These are phyloP conservation scores for Umbelopsis sp. DNA, from an alignment of 371 early-diverging fungal species.

Conservation along the genomic window DNA sequence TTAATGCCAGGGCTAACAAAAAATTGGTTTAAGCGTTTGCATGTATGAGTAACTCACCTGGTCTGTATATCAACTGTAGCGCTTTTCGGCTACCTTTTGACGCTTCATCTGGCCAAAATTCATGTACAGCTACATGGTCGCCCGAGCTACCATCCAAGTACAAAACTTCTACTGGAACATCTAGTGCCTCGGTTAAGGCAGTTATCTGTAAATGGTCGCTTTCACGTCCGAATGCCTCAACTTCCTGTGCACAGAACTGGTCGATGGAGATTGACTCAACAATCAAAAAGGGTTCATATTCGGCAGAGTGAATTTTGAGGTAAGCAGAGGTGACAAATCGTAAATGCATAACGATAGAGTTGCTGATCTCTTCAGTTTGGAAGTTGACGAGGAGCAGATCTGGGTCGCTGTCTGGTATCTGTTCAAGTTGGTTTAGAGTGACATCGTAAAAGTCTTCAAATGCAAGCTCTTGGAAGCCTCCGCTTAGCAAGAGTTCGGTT, in stretches of 20 bases:
- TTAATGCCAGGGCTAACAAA: too few species aligned
- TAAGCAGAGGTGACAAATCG: slow-evolving; percentile 71
- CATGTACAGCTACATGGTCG: slow-evolving; percentile 55
- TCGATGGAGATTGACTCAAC: slow-evolving; percentile 65
- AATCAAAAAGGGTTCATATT: slow-evolving; percentile 69
- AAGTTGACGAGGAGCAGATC: slow-evolving; percentile 57
- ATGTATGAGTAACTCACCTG: slow-evolving; percentile 31
- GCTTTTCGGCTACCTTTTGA: slow-evolving; percentile 31
- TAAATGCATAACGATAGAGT: slow-evolving; percentile 70
- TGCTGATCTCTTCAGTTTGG: slow-evolving; percentile 66
- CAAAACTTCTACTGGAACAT: slow-evolving; percentile 62
- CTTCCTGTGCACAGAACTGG: slow-evolving; percentile 64
- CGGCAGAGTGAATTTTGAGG: slow-evolving; percentile 63
- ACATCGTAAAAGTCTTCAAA: slow-evolving; percentile 69
- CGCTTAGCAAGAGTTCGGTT: slow-evolving; percentile 48
- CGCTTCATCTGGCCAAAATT: slow-evolving; percentile 51
- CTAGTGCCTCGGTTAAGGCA: slow-evolving; percentile 62
- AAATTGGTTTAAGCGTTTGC: background rate
- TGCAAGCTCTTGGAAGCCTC: slow-evolving; percentile 62
- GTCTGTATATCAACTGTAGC: slow-evolving; percentile 46
- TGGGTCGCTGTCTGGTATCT: slow-evolving; percentile 39
- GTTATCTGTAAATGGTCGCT: slow-evolving; percentile 74
- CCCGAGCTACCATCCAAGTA: slow-evolving; percentile 64
- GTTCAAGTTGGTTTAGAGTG: slow-evolving; percentile 48
- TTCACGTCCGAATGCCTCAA: slow-evolving; percentile 76